Evolutionary conservation across 768 basidiomycete species (phyloP).

Genomic region (Tylopilus vinaceipallidus): DNA sequence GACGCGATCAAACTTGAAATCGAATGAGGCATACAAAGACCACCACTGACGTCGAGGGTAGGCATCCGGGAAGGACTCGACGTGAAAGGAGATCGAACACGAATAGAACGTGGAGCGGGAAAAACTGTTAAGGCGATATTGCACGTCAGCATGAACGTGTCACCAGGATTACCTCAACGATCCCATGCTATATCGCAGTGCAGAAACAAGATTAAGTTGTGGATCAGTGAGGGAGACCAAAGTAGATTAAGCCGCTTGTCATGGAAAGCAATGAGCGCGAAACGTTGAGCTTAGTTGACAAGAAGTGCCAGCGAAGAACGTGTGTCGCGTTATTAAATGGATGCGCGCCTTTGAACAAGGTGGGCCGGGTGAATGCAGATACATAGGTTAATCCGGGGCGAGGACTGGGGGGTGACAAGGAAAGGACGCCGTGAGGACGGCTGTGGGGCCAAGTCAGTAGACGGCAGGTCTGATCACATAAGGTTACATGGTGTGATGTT

Average conservation of each 20-base stretch:
- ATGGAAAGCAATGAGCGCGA: not conserved
- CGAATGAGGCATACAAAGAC: not conserved
- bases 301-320: not conserved
- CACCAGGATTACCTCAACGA: constrained; percentile 15
- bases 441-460: constrained; percentile 6
- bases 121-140: constrained; percentile 7
- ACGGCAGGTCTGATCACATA: constrained; percentile 9
- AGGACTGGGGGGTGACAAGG: too few relatives aligned
- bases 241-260: not conserved
- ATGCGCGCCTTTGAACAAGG: too few relatives aligned
- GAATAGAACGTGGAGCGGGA: constrained; percentile 14
- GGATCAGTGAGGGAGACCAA: not conserved
- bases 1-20: not conserved
- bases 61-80: not conserved
- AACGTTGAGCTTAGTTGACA: constrained; percentile 13
- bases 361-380: too few relatives aligned
- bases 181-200: not conserved
- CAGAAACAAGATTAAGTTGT: constrained; percentile 8
- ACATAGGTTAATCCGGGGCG: too few relatives aligned
- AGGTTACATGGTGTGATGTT: constrained; percentile 16
- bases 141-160: constrained; percentile 6
- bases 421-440: not conserved
- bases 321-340: not conserved
- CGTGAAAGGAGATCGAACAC: not conserved
- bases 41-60: not conserved